Base-by-base conservation (phyloP, 345 rosid species). In the Populus pruinosa region DNA sequence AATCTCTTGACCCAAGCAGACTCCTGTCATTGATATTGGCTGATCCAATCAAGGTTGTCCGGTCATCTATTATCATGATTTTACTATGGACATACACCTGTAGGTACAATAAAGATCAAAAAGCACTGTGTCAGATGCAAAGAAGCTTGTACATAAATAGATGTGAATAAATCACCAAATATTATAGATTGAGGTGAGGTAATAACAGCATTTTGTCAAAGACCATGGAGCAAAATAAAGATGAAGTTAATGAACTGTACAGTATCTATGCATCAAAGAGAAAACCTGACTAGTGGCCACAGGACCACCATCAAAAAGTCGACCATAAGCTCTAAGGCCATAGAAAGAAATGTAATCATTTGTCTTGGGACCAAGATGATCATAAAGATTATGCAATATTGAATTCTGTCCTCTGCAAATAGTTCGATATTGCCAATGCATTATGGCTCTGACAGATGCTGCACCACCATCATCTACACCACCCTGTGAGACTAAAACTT, bases 361-460 rank as follows among this genome's bases (percentile, higher is more conserved):
- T 62, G 89, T 84, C 85, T 83, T 91, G 38, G 92, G 79, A 79
- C 99, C 99, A 75, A 96, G 86, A 82, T 87, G 83, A 61, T 90
- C 86, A 81, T 78, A 80, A 77, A 96, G 96, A 77, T 90, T 90
- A 77, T 92, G 91, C 84, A 96, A 85, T 84, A 96, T 91, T 25
- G 99, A 96, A 85, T 86, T 86, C 27, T 87, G 97, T 84, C 98
- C 98, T 85, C 97, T 87, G 89, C 89, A 89, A 76, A 96, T 92
- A 82, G 99, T 96, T 82, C 98, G 90, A 85, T 94, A 89, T 86
- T 96, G 99, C 98, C 98, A 96, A 80, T 96, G 98, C 98, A 96
- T 91, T 84, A 94, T 94, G 78, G 99, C 98, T 92, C 98, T 92
- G 35, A 96, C 97, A 83, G 98, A 90, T 72, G 99, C 98, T 11